phyloP scores from a whole-genome alignment of 192 early-diverging fungal genomes.

The Globomyces pollinis-pini region DNA sequence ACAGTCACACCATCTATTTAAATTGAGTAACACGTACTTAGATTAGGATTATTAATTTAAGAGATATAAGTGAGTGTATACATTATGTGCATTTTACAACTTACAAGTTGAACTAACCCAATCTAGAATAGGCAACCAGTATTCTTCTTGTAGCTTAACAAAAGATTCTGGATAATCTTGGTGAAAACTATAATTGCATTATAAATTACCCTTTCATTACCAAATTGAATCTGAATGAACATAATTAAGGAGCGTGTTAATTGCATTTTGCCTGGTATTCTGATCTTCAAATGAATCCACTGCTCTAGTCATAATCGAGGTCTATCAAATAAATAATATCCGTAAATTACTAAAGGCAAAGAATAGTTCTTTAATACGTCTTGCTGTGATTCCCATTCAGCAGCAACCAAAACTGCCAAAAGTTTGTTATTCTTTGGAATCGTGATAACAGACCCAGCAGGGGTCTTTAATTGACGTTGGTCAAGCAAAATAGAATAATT shows the following conservation, averaged over 20 bases:
- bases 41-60: too few species aligned
- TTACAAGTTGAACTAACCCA: constrained; percentile 64
- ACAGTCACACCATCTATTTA: too few species aligned
- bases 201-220: constrained; percentile 18
- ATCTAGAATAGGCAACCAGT: constrained; percentile 74
- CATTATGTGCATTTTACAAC: too few species aligned
- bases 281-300: constrained; percentile 64
- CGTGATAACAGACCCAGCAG: constrained; percentile 59
- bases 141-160: constrained; percentile 65
- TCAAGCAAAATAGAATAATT: constrained; percentile 58
- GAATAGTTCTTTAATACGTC: constrained; percentile 72
- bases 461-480: constrained; percentile 73
- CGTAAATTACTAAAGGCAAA: constrained; percentile 82
- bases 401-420: constrained; percentile 79
- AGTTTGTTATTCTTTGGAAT: constrained; percentile 47
- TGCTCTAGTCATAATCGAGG: constrained; percentile 78
- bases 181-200: constrained; percentile 59
- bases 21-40: too few species aligned
- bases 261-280: constrained; percentile 54
- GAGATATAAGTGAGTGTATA: too few species aligned
- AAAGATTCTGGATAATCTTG: constrained; percentile 72
- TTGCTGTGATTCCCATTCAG: constrained; percentile 89
- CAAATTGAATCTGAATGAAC: constrained; percentile 86
- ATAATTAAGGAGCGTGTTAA: constrained; percentile 71
- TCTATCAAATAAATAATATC: constrained; percentile 54